Percentiles rank a stretch among this genome's conserved stretches.
These are phyloP conservation scores for Neurospora sp. DNA, from an alignment of 2,329 filamentous ascomycete species.

Conservation along the genomic window DNA sequence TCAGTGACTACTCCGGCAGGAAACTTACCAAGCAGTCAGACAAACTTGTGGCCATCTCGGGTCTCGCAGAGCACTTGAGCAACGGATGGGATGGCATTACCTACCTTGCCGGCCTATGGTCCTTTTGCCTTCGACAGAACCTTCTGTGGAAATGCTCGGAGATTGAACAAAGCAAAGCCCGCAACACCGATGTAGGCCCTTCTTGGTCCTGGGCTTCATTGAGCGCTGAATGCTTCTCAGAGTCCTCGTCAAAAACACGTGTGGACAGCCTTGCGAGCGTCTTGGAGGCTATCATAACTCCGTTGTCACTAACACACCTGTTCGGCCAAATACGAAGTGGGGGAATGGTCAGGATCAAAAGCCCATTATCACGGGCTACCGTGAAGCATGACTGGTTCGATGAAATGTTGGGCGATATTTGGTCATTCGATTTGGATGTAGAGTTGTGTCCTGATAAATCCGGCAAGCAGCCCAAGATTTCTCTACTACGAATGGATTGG, in stretches of 20 bases:
- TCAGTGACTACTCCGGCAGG: background rate
- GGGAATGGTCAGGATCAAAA: background rate
- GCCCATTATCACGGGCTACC: background rate
- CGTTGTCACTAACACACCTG: fast-evolving
- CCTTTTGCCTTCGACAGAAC: background rate
- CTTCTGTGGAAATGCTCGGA: background rate
- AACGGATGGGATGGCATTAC: background rate
- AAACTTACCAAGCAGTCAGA: background rate
- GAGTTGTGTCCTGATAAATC: background rate
- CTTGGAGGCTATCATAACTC: background rate
- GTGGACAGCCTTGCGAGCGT: background rate
- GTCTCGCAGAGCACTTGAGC: background rate
- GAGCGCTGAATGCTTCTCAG: background rate
- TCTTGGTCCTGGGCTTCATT: background rate
- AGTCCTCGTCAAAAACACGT: too few relatives aligned
- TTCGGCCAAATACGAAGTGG: background rate
- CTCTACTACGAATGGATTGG: background rate
- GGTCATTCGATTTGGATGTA: background rate
- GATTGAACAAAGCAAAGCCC: background rate
- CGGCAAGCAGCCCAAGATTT: too few relatives aligned
- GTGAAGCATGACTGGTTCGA: background rate
- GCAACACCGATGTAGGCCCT: background rate
- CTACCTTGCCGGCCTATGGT: background rate
- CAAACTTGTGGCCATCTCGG: background rate
- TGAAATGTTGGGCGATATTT: too few relatives aligned